Conservation (phyloP, 2,329 filamentous ascomycete species). For the Trichoderma gracile region DNA sequence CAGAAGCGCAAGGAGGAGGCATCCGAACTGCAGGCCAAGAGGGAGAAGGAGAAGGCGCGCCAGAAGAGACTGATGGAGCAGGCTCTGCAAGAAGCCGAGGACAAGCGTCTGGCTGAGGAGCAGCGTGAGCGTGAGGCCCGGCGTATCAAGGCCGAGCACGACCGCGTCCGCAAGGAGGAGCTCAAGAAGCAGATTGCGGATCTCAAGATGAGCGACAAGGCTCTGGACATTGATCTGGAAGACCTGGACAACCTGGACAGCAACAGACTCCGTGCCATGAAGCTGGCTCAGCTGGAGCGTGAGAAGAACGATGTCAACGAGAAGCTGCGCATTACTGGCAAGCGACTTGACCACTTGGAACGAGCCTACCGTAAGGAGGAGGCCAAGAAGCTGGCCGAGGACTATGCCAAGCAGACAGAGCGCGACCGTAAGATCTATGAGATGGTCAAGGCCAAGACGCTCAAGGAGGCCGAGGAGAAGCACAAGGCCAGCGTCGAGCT, state of each 20-base stretch:
- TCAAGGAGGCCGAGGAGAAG: conserved; percentile 79
- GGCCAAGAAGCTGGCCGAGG: conserved; percentile 81
- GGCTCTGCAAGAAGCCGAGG: conserved; percentile 86
- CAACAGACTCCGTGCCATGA: conserved; percentile 88
- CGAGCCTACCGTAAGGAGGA: conserved; percentile 96
- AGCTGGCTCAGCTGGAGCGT: conserved; percentile 91
- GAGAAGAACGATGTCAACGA: conserved; percentile 97
- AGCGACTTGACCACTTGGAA: conserved; percentile 95
- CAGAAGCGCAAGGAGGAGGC: conserved; percentile 96
- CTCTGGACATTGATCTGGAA: conserved; percentile 70
- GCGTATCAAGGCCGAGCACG: conserved; percentile 81
- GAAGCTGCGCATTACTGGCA: conserved; percentile 85
- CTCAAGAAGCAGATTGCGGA: conserved; percentile 90
- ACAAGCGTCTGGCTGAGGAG: conserved; percentile 85
- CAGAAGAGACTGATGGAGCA: conserved; percentile 84
- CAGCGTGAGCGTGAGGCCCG: conserved; percentile 87
- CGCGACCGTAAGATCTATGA: conserved; percentile 80
- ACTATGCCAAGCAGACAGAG: conserved; percentile 82
- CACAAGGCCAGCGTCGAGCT: conserved; percentile 90
- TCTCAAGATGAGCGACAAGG: conserved; percentile 84
- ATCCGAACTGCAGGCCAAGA: conserved; percentile 82
- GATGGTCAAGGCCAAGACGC: conserved; percentile 71
- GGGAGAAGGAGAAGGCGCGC: conserved; percentile 89
- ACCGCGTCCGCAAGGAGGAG: conserved; percentile 88
- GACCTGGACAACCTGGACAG: conserved; percentile 86